Percentiles rank a stretch among this genome's conserved stretches.
Conservation (phyloP, 106 monocot species). For the Phalaenopsis aphrodite region DNA sequence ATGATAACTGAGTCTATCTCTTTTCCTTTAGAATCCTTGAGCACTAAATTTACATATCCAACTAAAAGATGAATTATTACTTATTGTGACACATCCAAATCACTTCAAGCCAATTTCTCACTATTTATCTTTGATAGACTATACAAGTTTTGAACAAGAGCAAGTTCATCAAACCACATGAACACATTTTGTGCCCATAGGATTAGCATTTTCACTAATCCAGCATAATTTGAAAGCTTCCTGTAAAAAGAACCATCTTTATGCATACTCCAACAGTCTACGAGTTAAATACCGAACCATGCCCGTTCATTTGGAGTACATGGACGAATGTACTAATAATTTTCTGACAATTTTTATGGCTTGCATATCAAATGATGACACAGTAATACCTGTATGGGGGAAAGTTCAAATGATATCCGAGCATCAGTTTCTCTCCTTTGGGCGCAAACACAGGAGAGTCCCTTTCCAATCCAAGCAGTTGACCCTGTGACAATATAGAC, state of each 20-base stretch:
- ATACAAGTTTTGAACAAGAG: background rate
- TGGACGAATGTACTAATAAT: background rate
- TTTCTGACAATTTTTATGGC: background rate
- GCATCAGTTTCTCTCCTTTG: slow-evolving; percentile 68
- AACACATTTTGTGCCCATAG: background rate
- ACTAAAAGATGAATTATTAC: background rate
- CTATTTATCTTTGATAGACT: background rate
- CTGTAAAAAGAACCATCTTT: background rate
- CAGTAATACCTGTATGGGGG: slow-evolving; percentile 53
- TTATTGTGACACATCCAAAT: background rate
- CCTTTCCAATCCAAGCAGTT: slow-evolving; percentile 84
- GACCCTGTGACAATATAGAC: slow-evolving; percentile 41
- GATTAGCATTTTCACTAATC: background rate
- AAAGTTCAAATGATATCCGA: slow-evolving; percentile 69
- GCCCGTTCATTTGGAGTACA: background rate
- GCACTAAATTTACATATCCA: background rate
- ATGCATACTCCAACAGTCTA: background rate
- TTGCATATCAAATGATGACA: background rate
- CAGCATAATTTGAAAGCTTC: background rate
- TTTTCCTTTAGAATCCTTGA: background rate
- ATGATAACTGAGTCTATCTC: background rate
- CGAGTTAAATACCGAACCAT: background rate
- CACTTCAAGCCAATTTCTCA: background rate
- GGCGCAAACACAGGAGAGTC: slow-evolving; percentile 85
- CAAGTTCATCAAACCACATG: background rate